Percentiles rank a stretch among this genome's conserved stretches.
Conservation (phyloP, 257 asterid species). For the Schizonepeta tenuifolia region DNA sequence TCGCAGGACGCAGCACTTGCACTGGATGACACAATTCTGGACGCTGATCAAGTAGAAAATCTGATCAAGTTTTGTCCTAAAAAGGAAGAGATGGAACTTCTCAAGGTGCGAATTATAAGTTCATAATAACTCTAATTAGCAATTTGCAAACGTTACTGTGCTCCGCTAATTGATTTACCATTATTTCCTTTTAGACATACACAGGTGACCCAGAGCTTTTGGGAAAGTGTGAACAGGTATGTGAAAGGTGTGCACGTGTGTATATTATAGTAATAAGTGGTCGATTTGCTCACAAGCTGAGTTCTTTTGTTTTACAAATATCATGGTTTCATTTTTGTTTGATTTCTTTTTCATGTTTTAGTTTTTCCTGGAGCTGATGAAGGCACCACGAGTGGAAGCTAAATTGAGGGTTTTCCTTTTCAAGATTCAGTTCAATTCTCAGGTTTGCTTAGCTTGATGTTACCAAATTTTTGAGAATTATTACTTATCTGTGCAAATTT, state of each 20-base stretch:
- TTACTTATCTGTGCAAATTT: conserved; percentile 15
- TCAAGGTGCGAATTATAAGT: conserved; percentile 62
- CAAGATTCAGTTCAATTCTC: conserved; percentile 90
- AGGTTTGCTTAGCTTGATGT: conserved; percentile 58
- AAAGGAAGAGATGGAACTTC: conserved; percentile 95
- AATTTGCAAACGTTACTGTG: background rate
- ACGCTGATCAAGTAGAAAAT: conserved; percentile 98
- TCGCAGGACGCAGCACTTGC: conserved; percentile 86
- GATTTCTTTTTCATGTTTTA: conserved; percentile 44
- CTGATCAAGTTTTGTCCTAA: conserved; percentile 95
- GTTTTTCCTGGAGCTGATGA: conserved; percentile 98
- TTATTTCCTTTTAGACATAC: conserved; percentile 56
- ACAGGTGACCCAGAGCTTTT: conserved; percentile 77
- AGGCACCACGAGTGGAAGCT: conserved; percentile 95
- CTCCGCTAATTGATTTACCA: conserved; percentile 30
- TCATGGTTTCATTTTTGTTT: conserved; percentile 15
- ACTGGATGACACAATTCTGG: conserved; percentile 84
- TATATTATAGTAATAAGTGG: background rate
- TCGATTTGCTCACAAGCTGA: background rate
- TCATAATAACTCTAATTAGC: conserved; percentile 3
- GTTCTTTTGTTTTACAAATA: background rate
- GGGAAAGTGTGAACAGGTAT: conserved; percentile 99
- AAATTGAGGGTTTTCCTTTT: conserved; percentile 85
- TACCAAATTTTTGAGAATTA: conserved; percentile 26
- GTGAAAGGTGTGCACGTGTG: conserved; percentile 24